Evolutionary conservation across 805 yeast genomes (phyloP).

Genomic region (Teunomyces aglyptinius): DNA sequence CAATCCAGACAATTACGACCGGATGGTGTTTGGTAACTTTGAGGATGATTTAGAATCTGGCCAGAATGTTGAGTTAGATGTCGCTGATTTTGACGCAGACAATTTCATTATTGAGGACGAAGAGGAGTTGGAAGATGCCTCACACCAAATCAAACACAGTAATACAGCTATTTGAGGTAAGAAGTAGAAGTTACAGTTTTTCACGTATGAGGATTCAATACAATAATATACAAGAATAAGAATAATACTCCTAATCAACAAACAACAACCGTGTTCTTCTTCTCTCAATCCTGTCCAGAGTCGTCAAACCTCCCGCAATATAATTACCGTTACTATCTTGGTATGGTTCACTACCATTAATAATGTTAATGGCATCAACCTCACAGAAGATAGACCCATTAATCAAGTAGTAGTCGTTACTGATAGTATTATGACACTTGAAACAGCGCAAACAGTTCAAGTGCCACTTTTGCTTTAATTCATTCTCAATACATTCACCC

Average conservation of each 20-base stretch:
- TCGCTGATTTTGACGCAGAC: conserved; percentile 39
- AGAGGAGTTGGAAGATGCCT: conserved; percentile 17
- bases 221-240: conserved; percentile 2
- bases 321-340: conserved; percentile 20
- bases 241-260: conserved; percentile 19
- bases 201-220: conserved; percentile 1
- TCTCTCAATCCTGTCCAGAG: conserved; percentile 39
- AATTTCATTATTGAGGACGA: conserved; percentile 42
- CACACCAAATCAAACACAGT: not conserved
- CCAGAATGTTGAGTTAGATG: conserved; percentile 30
- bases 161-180: not conserved
- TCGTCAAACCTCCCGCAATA: conserved; percentile 19
- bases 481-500: conserved; percentile 86
- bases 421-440: conserved; percentile 52
- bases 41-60: conserved; percentile 35
- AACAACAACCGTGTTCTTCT: conserved; percentile 43
- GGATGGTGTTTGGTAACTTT: conserved; percentile 39
- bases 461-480: conserved; percentile 71
- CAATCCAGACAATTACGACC: conserved; percentile 22
- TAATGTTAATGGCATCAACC: conserved; percentile 31
- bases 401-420: conserved; percentile 53
- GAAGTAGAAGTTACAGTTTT: not conserved
- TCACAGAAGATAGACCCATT: conserved; percentile 55
- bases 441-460: conserved; percentile 67
- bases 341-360: conserved; percentile 22